Base-by-base conservation (phyloP, 1,139 yeast genomes). In the Casaregolazyma lundiana region DNA sequence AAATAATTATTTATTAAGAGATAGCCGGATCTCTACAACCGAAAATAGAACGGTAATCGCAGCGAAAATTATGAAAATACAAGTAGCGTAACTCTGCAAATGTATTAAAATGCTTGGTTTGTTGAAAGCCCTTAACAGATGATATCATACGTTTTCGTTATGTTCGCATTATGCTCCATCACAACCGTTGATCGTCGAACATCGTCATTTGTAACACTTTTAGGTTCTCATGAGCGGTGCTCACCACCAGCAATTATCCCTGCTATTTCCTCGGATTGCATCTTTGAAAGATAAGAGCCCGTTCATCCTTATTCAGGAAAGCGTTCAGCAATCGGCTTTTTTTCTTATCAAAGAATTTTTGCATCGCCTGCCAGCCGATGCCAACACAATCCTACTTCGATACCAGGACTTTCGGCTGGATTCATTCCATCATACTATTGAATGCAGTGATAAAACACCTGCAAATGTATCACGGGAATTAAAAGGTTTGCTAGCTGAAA, bases 241-340 rank as follows among this genome's bases (percentile, higher is more conserved):
- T 13, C 41, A 49, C 19, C 60, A 59, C 35, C 64, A 62, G 46
- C 64, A 62, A 30, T 58, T 63, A 42, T 55, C 68, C 2, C 64
- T 59, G 20, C 50, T 65, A 13, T 53, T 66, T 40, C 56, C 64
- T 43, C 68, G 97, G 50, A 67, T 87, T 6, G 66, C 90, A 8
- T 68, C 81, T 2, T 68, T 86, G 41, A 83, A 81, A 53, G 97
- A 90, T 57, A 68, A 68, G 16, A 76, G 94, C 0, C 94, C 95
- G 0, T 77, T 90, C 50, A 66, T 87, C 11, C 69, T 90, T 4
- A 69, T 84, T 2, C 64, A 78, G 9, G 97, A 90, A 61, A 73
- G 86, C 0, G 65, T 88, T 15, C 70, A 77, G 0, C 97, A 90
- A 62, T 77, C 92, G 0, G 76, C 89, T 0, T 59, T 68, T 38